A percentile compares a stretch with the other conserved stretches of the same genome.
Conservation (phyloP, 306 rosid genomes). For the Astragalus glycyphyllos region DNA sequence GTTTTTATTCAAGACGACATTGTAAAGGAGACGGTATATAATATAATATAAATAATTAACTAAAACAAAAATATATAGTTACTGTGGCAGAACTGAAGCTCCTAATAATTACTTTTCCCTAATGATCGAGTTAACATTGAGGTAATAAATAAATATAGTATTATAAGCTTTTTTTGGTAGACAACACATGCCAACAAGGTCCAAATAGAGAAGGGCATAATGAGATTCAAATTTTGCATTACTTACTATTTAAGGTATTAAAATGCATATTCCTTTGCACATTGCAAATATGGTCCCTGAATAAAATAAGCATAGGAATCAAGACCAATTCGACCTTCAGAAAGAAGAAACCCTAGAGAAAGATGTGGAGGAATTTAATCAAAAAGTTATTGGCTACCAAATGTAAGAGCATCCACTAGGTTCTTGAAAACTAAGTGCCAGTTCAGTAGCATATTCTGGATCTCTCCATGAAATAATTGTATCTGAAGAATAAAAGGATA, state of each 20-base stretch:
- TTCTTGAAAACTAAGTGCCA: slow-evolving; percentile 97
- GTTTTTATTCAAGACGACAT: slow-evolving; percentile 23
- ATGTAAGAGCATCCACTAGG: slow-evolving; percentile 81
- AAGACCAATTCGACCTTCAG: slow-evolving; percentile 35
- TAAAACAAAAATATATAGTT: neutral
- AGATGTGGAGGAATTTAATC: neutral
- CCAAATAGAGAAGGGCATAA: slow-evolving; percentile 8
- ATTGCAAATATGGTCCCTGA: slow-evolving; percentile 87
- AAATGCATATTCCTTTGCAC: slow-evolving; percentile 88
- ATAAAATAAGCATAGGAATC: slow-evolving; percentile 42
- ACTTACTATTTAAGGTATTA: slow-evolving; percentile 82
- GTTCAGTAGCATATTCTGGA: slow-evolving; percentile 75
- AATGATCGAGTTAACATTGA: neutral
- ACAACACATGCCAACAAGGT: slow-evolving; percentile 6
- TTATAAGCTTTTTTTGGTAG: neutral
- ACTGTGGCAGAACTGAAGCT: slow-evolving; percentile 13
- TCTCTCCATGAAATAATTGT: slow-evolving; percentile 97
- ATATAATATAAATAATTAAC: neutral
- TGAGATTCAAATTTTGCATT: slow-evolving; percentile 12
- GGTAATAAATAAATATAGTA: slow-evolving; percentile 5
- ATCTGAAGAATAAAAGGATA: slow-evolving; percentile 49
- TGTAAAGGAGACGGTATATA: neutral
- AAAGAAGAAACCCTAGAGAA: slow-evolving; percentile 24
- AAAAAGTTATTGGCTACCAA: slow-evolving; percentile 57
- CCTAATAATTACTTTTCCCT: slow-evolving; percentile 11